These are phyloP conservation scores for Carex arenaria DNA, from an alignment of 202 grass and related monocot species.

Conservation along the genomic window DNA sequence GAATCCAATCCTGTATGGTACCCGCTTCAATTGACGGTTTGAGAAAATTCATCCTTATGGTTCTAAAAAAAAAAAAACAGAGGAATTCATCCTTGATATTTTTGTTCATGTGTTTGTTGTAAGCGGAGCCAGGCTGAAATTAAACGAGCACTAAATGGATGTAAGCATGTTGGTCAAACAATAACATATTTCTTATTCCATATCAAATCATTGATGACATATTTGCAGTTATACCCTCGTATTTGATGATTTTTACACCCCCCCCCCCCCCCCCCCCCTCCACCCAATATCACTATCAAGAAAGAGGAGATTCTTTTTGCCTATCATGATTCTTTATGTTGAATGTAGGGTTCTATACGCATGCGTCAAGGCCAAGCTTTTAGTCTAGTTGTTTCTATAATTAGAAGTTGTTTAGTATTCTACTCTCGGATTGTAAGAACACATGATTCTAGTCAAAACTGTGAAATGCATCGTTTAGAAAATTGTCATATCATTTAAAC, in stretches of 20 bases:
- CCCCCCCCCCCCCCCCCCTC: too few species aligned
- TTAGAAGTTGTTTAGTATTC: too few species aligned
- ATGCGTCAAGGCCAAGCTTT: too few species aligned
- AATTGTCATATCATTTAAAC: too few species aligned
- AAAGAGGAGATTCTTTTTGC: background rate
- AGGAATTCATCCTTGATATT: background rate
- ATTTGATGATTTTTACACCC: background rate
- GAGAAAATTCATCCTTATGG: background rate
- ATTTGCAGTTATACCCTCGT: background rate
- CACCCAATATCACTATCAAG: background rate
- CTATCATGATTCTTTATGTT: too few species aligned
- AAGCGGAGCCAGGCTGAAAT: background rate
- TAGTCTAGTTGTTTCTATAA: too few species aligned
- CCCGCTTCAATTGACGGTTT: background rate
- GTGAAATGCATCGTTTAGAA: too few species aligned
- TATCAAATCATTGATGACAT: background rate
- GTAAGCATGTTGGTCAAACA: background rate
- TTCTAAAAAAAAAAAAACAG: too few species aligned
- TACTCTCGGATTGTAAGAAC: too few species aligned
- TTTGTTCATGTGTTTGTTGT: background rate
- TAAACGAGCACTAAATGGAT: background rate
- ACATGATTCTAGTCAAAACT: too few species aligned
- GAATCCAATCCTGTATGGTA: background rate
- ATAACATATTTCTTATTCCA: background rate
- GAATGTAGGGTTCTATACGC: too few species aligned